These are phyloP conservation scores for Termitomyces sp. DNA, from an alignment of 768 basidiomycete species.

Conservation along the genomic window DNA sequence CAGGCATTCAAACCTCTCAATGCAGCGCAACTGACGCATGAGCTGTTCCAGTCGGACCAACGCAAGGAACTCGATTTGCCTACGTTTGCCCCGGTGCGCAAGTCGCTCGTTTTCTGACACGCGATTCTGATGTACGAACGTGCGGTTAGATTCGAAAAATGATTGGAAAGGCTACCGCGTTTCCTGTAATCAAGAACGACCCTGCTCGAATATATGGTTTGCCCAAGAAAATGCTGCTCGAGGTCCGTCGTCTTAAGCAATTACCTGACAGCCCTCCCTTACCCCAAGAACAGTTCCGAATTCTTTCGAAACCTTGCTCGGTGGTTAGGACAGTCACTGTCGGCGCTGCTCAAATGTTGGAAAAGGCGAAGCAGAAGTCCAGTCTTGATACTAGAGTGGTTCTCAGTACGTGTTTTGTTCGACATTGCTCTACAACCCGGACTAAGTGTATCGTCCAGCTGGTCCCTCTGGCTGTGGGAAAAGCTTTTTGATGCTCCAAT, in stretches of 20 bases:
- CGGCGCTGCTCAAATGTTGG: constrained; percentile 44
- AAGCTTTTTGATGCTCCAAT: constrained; percentile 71
- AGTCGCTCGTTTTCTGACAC: constrained; percentile 4
- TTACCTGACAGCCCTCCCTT: neutral
- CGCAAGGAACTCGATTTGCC: constrained; percentile 32
- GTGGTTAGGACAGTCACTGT: constrained; percentile 69
- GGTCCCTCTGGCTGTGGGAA: constrained; percentile 79
- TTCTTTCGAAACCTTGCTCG: constrained; percentile 66
- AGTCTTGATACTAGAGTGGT: constrained; percentile 54
- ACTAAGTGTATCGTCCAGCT: constrained; percentile 33
- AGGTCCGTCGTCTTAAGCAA: constrained; percentile 41
- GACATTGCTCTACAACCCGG: neutral
- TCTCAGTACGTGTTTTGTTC: constrained; percentile 45
- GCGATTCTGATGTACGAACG: constrained; percentile 8
- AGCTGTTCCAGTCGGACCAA: constrained; percentile 32
- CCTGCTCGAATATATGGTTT: constrained; percentile 65
- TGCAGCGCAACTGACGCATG: constrained; percentile 35
- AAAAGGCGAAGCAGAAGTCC: constrained; percentile 38
- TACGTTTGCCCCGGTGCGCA: constrained; percentile 36
- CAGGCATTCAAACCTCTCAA: constrained; percentile 32
- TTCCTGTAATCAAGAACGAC: constrained; percentile 37
- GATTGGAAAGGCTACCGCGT: constrained; percentile 41
- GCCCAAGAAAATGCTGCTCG: constrained; percentile 62
- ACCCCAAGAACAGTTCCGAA: constrained; percentile 49
- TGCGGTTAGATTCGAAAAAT: constrained; percentile 20